phyloP scores from a whole-genome alignment of 306 rosid genomes.

The Cucumis melo region DNA sequence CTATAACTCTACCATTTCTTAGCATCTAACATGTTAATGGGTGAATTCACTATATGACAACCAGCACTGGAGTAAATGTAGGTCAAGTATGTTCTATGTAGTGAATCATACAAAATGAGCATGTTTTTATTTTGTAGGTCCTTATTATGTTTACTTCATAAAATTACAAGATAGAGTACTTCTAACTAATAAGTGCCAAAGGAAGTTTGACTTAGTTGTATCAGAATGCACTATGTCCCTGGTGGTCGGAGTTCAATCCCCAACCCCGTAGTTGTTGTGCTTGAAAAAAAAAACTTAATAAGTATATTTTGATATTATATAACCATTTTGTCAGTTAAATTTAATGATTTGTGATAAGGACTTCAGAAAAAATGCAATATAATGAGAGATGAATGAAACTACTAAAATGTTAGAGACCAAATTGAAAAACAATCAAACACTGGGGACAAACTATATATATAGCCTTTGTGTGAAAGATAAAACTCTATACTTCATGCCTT shows the following conservation, averaged over 20 bases:
- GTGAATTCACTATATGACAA: neutral
- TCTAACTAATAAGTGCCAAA: too few relatives aligned
- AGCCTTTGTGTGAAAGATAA: neutral
- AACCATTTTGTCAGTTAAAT: too few relatives aligned
- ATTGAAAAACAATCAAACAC: neutral
- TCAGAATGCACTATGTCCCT: too few relatives aligned
- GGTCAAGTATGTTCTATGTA: neutral
- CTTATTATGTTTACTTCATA: neutral
- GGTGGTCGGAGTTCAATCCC: too few relatives aligned
- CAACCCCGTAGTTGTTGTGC: too few relatives aligned
- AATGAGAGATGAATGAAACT: too few relatives aligned
- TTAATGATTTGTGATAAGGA: too few relatives aligned
- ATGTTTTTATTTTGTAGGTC: neutral
- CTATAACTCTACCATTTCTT: too few relatives aligned
- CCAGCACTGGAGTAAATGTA: neutral
- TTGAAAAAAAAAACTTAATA: too few relatives aligned
- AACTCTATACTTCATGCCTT: neutral
- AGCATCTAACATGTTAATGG: neutral
- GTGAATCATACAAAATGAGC: neutral
- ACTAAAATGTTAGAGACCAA: neutral
- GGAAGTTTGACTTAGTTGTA: too few relatives aligned
- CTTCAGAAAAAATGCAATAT: too few relatives aligned
- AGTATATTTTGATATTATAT: too few relatives aligned
- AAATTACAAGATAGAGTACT: neutral
- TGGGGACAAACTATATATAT: neutral